Conservation (phyloP, 257 asterid species). For the Solanum tarapatanum region DNA sequence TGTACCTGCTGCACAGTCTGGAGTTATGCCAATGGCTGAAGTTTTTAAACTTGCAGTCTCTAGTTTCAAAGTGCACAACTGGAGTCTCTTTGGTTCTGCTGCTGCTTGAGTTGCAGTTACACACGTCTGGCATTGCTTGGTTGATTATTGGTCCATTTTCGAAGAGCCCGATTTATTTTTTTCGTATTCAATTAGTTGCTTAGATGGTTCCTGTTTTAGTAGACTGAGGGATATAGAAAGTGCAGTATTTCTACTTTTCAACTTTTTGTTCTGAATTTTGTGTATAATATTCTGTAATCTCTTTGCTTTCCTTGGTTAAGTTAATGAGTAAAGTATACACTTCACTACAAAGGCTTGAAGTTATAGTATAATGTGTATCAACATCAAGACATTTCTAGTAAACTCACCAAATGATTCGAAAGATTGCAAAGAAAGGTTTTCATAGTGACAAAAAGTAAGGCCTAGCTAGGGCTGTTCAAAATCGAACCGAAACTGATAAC, state of each 20-base stretch:
- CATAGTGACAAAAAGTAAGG: neutral
- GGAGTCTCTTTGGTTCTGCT: slow-evolving; percentile 56
- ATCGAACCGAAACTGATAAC: too few relatives aligned
- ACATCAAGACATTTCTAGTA: neutral
- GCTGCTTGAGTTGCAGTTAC: slow-evolving; percentile 14
- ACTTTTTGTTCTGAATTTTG: neutral
- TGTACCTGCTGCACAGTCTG: slow-evolving; percentile 59
- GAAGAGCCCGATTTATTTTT: neutral
- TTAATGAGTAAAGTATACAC: neutral
- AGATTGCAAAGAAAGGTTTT: too few relatives aligned
- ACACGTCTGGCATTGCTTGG: neutral
- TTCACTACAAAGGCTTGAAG: neutral
- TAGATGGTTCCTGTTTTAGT: neutral
- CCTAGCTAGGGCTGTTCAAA: too few relatives aligned
- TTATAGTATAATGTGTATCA: neutral
- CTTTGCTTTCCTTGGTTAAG: neutral
- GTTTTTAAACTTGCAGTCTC: slow-evolving; percentile 59
- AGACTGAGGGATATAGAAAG: neutral
- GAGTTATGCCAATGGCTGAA: slow-evolving; percentile 67
- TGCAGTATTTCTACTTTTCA: neutral
- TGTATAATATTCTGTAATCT: neutral
- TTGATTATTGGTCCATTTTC: neutral
- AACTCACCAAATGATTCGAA: neutral
- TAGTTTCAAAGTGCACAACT: slow-evolving; percentile 68
- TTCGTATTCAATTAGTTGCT: neutral